A percentile compares a stretch with the other conserved stretches of the same genome.
Conservation (phyloP, 179 eudicot species). For the Spinacia oleracea region DNA sequence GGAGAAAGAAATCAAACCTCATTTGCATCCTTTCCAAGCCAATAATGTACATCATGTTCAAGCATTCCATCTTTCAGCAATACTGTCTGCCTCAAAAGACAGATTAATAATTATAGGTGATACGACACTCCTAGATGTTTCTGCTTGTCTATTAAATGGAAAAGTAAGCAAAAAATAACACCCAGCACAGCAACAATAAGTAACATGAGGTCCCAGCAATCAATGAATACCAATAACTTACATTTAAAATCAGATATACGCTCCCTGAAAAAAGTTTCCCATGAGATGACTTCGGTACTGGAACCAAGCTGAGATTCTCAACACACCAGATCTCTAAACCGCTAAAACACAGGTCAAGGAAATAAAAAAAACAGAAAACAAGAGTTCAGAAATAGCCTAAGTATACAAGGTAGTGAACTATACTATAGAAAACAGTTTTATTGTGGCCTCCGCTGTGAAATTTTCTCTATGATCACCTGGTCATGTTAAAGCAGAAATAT, state of each 20-base stretch:
- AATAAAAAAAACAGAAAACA: neutral
- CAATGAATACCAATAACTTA: conserved; percentile 30
- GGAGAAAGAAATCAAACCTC: conserved; percentile 42
- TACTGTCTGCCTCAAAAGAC: conserved; percentile 46
- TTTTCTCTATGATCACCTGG: neutral
- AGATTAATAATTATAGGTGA: neutral
- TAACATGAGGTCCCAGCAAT: neutral
- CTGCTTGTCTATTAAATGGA: neutral
- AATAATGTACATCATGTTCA: conserved; percentile 63
- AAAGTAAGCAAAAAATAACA: neutral
- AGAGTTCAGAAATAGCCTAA: neutral
- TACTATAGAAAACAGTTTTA: neutral
- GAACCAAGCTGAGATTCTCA: conserved; percentile 52
- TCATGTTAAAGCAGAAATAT: neutral
- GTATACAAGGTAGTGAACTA: neutral
- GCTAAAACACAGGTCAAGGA: conserved; percentile 36
- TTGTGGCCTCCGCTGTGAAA: neutral
- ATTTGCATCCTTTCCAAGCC: conserved; percentile 64
- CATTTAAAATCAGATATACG: conserved; percentile 56
- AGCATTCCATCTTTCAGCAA: conserved; percentile 48
- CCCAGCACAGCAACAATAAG: neutral
- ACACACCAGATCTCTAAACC: conserved; percentile 62
- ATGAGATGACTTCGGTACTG: conserved; percentile 56
- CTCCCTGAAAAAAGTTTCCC: conserved; percentile 56
- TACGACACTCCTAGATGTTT: neutral